phyloP scores from a whole-genome alignment of 805 yeast species.

The Yamadazyma paraphyllophila region DNA sequence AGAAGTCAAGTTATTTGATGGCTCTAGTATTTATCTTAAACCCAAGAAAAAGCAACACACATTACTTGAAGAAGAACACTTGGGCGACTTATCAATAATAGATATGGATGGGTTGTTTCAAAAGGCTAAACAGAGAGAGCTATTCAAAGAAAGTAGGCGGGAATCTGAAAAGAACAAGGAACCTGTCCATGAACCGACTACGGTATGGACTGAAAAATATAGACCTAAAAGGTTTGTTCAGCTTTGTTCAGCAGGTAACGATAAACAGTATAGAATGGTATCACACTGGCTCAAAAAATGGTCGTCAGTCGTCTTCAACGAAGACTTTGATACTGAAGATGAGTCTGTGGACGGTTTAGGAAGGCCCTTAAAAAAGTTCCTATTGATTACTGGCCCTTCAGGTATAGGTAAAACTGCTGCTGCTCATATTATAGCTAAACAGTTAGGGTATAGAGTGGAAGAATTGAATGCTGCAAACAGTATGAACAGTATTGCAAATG shows the following conservation, averaged over 20 bases:
- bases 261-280: conserved; percentile 35
- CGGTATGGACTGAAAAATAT: conserved; percentile 42
- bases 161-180: conserved; percentile 3
- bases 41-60: conserved; percentile 7
- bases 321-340: conserved; percentile 11
- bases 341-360: conserved; percentile 28
- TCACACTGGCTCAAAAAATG: conserved; percentile 43
- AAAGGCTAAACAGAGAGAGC: conserved; percentile 18
- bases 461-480: conserved; percentile 77
- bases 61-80: background rate
- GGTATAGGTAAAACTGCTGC: conserved; percentile 92
- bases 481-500: conserved; percentile 34
- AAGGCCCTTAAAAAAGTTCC: conserved; percentile 50
- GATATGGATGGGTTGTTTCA: conserved; percentile 21
- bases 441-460: conserved; percentile 73
- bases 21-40: conserved; percentile 15
- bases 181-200: conserved; percentile 8
- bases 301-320: conserved; percentile 32
- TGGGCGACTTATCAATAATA: conserved; percentile 12
- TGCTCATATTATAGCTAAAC: conserved; percentile 79
- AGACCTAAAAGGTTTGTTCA: conserved; percentile 33
- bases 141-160: conserved; percentile 16
- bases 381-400: conserved; percentile 87
- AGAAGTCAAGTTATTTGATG: conserved; percentile 21
- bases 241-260: conserved; percentile 46